phyloP scores from a whole-genome alignment of 345 rosid species.

The Reutealis trisperma region DNA sequence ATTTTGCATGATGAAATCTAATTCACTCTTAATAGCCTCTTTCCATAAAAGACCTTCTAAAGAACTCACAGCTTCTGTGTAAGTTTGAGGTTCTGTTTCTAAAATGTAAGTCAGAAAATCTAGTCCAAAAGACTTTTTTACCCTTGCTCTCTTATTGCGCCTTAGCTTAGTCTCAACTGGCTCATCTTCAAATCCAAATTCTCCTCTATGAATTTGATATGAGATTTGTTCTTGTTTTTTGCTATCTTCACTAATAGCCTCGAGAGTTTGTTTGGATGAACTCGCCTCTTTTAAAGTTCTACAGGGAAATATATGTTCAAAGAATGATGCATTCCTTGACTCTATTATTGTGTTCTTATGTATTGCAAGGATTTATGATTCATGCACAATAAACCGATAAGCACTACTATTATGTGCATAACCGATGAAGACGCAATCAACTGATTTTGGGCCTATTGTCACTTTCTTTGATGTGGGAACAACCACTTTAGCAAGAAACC shows the following conservation, averaged over 20 bases:
- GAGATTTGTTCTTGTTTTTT: too few species aligned
- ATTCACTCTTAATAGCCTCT: not conserved
- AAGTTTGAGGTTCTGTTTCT: not conserved
- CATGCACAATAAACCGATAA: slow-evolving; percentile 7
- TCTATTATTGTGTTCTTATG: slow-evolving; percentile 11
- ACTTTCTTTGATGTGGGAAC: not conserved
- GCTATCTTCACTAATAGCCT: too few species aligned
- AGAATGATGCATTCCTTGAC: slow-evolving; percentile 16
- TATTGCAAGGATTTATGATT: not conserved
- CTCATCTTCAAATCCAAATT: too few species aligned
- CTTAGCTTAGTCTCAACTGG: too few species aligned
- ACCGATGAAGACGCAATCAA: slow-evolving; percentile 1
- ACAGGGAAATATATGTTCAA: not conserved
- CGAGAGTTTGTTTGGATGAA: too few species aligned
- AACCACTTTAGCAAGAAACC: too few species aligned
- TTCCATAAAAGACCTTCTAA: not conserved
- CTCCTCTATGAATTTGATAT: too few species aligned
- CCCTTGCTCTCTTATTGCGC: too few species aligned
- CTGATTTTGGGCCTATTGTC: not conserved
- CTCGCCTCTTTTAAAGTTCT: too few species aligned
- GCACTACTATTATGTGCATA: not conserved
- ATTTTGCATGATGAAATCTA: too few species aligned
- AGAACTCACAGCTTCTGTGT: not conserved
- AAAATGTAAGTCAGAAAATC: too few species aligned
- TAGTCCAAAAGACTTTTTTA: too few species aligned